Evolutionary conservation across 768 basidiomycete genomes (phyloP).

Genomic region (Terana coerulea): DNA sequence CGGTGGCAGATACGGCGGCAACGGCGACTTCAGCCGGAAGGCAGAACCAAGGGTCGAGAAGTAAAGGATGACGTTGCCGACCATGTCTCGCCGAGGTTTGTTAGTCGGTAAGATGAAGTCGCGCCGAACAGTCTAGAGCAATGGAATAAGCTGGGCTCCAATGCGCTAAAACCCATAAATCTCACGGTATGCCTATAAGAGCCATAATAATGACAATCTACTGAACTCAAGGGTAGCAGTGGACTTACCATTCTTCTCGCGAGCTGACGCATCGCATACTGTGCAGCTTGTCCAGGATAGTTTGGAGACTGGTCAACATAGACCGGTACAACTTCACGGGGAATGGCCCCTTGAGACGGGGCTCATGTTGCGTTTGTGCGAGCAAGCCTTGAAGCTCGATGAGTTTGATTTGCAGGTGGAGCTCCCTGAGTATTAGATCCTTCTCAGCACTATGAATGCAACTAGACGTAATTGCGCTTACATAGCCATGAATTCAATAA

Average conservation of each 20-base stretch:
- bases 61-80: constrained; percentile 89
- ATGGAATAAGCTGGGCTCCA: neutral
- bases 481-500: constrained; percentile 93
- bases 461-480: constrained; percentile 24
- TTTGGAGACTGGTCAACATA: constrained; percentile 77
- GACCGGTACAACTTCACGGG: constrained; percentile 82
- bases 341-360: constrained; percentile 93
- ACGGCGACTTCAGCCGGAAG: constrained; percentile 81
- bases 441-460: neutral
- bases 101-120: constrained; percentile 94
- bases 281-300: constrained; percentile 84
- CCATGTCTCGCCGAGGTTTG: constrained; percentile 87
- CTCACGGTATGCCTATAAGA: constrained; percentile 65
- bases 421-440: constrained; percentile 61
- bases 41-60: constrained; percentile 78
- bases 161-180: constrained; percentile 1
- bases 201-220: neutral
- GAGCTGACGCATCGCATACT: constrained; percentile 98
- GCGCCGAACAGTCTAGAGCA: constrained; percentile 62
- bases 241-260: constrained; percentile 81
- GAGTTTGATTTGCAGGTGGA: constrained; percentile 89
- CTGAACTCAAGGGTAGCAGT: constrained; percentile 3
- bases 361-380: constrained; percentile 87
- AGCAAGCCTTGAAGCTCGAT: constrained; percentile 84
- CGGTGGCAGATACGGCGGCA: constrained; percentile 96